Evolutionary conservation across 441 rosid species (phyloP), one percentile per base, ranked within the genome.

Genomic region (Populus hybrid): DNA sequence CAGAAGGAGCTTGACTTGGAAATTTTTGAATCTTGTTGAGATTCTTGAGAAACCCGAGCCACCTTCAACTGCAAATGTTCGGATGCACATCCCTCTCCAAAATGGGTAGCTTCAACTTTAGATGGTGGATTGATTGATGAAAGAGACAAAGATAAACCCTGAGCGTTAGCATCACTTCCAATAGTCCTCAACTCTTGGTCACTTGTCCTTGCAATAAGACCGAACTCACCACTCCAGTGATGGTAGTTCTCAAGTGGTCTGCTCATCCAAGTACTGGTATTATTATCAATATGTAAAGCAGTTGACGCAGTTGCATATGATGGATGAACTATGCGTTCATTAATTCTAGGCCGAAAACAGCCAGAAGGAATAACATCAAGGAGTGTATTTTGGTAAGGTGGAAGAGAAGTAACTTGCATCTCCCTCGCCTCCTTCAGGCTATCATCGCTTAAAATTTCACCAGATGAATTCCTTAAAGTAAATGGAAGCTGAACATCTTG

Each of bases 111-210:
- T 34, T 68, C 77, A 30, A 74, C 69, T 73, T 82, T 74, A 0
- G 87, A 61, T 50, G 57, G 57, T 0, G 83, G 77, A 4, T 87
- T 85, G 80, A 81, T 86, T 1, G 91, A 85, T 12, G 91, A 85
- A 69, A 91, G 90, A 0, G 92, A 84, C 30, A 91, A 76, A 63
- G 92, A 88, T 10, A 91, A 76, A 34, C 85, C 90, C 73, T 85
- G 88, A 30, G 83, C 64, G 30, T 78, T 77, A 23, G 80, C 72
- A 70, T 80, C 87, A 30, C 67, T 72, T 0, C 76, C 63, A 46
- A 77, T 73, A 28, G 30, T 74, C 35, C 76, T 72, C 75, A 73
- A 16, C 24, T 82, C 82, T 65, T 78, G 57, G 8, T 69, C 76
- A 57, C 66, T 76, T 64, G 75, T 79, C 68, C 81, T 83, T 7